A percentile compares a stretch with the other conserved stretches of the same genome.
These are phyloP conservation scores for Neurospora sp. DNA, from an alignment of 495 filamentous ascomycete species.

Conservation along the genomic window DNA sequence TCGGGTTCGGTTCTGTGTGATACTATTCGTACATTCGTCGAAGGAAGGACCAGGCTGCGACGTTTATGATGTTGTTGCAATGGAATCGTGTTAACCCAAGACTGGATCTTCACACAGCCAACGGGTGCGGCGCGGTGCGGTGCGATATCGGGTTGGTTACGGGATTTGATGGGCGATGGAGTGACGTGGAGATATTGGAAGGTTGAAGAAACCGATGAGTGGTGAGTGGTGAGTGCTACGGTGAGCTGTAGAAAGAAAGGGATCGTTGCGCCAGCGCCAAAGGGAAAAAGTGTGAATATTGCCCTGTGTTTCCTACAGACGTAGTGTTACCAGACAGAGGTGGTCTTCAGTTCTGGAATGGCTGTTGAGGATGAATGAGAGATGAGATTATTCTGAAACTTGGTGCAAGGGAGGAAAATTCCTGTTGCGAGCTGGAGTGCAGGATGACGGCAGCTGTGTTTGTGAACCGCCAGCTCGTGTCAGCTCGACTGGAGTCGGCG, in stretches of 20 bases:
- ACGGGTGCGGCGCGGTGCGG: background rate
- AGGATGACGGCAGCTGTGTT: background rate
- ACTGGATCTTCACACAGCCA: background rate
- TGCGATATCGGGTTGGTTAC: background rate
- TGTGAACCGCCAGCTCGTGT: background rate
- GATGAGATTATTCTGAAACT: background rate
- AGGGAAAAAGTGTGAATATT: background rate
- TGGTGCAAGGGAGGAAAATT: background rate
- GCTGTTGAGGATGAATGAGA: background rate
- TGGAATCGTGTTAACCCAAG: background rate
- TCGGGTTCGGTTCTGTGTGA: background rate
- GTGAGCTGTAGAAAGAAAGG: background rate
- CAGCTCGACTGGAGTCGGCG: background rate
- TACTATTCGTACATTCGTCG: background rate
- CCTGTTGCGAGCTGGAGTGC: background rate
- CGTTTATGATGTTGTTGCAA: background rate
- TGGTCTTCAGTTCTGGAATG: background rate
- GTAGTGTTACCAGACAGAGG: background rate
- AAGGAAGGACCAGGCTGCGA: background rate
- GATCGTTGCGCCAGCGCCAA: background rate
- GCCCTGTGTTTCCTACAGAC: background rate
- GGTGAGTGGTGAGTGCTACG: background rate
- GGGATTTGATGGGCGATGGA: background rate
- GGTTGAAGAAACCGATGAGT: background rate
- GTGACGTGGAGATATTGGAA: background rate